phyloP scores from a whole-genome alignment of 106 monocot genomes.

The Apostasia ramifera region DNA sequence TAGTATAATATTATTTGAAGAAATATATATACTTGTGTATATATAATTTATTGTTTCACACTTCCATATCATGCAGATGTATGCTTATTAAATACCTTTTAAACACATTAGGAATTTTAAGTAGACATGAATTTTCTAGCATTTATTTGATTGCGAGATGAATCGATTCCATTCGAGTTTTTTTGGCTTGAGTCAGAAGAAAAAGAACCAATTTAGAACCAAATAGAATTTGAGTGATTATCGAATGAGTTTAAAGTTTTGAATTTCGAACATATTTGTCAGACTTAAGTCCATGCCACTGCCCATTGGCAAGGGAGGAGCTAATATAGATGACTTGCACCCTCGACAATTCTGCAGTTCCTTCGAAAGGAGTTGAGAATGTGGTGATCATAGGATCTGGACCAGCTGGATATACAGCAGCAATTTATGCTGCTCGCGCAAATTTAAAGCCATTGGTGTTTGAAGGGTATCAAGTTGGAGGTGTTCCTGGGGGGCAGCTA shows the following conservation, averaged over 20 bases:
- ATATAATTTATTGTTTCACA: too few relatives aligned
- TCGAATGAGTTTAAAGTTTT: too few relatives aligned
- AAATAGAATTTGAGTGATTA: too few relatives aligned
- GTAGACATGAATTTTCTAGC: too few relatives aligned
- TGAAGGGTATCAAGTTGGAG: slow-evolving; percentile 93
- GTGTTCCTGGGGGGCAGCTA: slow-evolving; percentile 93
- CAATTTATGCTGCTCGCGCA: slow-evolving; percentile 94
- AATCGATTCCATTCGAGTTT: not conserved
- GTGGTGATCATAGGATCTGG: slow-evolving; percentile 92
- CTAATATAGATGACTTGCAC: not conserved
- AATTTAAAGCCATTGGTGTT: slow-evolving; percentile 96
- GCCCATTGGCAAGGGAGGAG: not conserved
- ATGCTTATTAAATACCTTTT: too few relatives aligned
- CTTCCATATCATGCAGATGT: too few relatives aligned
- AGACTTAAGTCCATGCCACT: not conserved
- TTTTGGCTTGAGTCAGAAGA: too few relatives aligned
- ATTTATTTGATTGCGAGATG: too few relatives aligned
- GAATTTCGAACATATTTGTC: too few relatives aligned
- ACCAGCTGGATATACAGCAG: slow-evolving; percentile 95
- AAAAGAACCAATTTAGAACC: not conserved
- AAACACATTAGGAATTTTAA: too few relatives aligned
- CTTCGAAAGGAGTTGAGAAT: slow-evolving; percentile 66
- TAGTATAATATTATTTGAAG: too few relatives aligned
- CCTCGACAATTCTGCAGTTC: slow-evolving; percentile 14
- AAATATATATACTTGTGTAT: too few relatives aligned